Percentiles rank a stretch among this genome's conserved stretches.
Conservation (phyloP, 352 stramenopile genomes). For the Phytophthora syringae region DNA sequence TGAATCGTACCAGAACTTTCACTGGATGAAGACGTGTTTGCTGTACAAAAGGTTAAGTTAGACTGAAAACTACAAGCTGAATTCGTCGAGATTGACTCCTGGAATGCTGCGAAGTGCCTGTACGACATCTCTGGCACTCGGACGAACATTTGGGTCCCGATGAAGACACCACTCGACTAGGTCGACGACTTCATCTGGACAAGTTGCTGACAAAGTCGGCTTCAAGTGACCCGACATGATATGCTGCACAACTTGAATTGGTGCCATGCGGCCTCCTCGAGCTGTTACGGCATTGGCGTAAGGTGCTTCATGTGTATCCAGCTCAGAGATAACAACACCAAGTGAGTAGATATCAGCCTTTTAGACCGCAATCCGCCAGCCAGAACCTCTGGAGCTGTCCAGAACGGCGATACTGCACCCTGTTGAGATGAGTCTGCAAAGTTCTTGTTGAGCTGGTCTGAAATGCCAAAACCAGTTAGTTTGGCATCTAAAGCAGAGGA, state of each 20-base stretch:
- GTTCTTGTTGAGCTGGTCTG: not conserved
- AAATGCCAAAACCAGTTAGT: constrained; percentile 46
- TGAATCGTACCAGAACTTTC: no score
- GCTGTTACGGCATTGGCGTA: constrained; percentile 30
- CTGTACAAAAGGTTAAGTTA: not conserved
- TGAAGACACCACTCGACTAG: constrained; percentile 41
- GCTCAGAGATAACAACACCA: constrained; percentile 62
- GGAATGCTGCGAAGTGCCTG: constrained; percentile 26
- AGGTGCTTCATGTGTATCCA: constrained; percentile 56
- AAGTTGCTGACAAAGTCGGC: constrained; percentile 34
- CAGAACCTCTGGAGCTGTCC: constrained; percentile 80
- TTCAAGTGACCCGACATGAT: constrained; percentile 37
- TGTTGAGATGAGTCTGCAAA: constrained; percentile 15
- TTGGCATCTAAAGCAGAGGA: constrained; percentile 44
- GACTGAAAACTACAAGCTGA: constrained; percentile 33
- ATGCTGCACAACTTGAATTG: constrained; percentile 41
- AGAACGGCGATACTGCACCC: constrained; percentile 47
- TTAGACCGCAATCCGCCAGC: constrained; percentile 46
- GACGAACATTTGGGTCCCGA: constrained; percentile 33
- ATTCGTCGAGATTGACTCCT: constrained; percentile 30
- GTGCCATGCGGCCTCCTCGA: constrained; percentile 18
- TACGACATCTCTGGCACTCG: constrained; percentile 31
- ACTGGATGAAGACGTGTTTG: no score
- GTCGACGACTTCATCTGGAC: constrained; percentile 35
- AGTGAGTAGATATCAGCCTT: constrained; percentile 81